Conservation (phyloP, 2,329 filamentous ascomycete species). For the Fusarium buharicum region DNA sequence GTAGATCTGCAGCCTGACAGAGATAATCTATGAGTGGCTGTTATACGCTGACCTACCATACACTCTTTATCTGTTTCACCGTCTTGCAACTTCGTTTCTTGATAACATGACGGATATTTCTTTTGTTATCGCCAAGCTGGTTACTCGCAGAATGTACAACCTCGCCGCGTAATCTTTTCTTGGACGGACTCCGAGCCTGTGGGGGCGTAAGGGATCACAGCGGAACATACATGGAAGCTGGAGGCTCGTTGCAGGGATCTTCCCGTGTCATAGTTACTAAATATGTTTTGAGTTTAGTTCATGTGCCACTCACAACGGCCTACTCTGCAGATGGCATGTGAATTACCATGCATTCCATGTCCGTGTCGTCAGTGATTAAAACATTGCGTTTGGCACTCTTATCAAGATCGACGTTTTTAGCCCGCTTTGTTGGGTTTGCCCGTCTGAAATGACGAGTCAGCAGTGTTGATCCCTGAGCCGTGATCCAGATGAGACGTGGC, state of each 20-base stretch:
- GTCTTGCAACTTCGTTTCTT: neutral
- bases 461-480: constrained; percentile 18
- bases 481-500: constrained; percentile 12
- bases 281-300: constrained; percentile 33
- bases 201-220: constrained; percentile 4
- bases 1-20: constrained; percentile 40
- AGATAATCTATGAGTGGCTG: constrained; percentile 18
- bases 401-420: constrained; percentile 30
- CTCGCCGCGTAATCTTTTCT: constrained; percentile 32
- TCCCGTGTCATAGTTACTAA: neutral
- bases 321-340: neutral
- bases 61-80: constrained; percentile 12
- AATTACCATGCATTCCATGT: neutral
- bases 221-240: constrained; percentile 12
- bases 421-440: constrained; percentile 11
- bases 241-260: constrained; percentile 32
- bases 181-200: constrained; percentile 14
- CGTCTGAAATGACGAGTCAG: constrained; percentile 23
- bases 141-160: constrained; percentile 29
- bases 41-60: neutral
- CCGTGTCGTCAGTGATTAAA: constrained; percentile 12
- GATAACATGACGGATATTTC: neutral
- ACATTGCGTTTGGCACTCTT: constrained; percentile 11
- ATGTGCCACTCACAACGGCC: constrained; percentile 22
- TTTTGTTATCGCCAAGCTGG: constrained; percentile 21